Conservation (phyloP, 345 rosid genomes). For the Isatis tinctoria region DNA sequence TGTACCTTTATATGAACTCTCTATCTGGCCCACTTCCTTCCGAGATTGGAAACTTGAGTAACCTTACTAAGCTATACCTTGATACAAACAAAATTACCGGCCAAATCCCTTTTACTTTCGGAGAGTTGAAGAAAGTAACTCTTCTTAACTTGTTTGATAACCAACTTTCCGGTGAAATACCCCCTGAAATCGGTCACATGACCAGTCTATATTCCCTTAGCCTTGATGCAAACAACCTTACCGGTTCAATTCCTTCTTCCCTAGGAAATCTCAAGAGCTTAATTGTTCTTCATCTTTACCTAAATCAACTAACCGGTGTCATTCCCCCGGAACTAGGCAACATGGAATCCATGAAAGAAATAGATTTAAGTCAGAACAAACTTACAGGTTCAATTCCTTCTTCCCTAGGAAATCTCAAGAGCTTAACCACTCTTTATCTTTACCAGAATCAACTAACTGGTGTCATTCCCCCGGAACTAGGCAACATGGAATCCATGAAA, state of each 20-base stretch:
- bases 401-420: slow-evolving; percentile 8
- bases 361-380: background rate
- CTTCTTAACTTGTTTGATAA: background rate
- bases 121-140: slow-evolving; percentile 14
- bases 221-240: background rate
- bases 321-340: slow-evolving; percentile 18
- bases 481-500: background rate
- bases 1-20: slow-evolving; percentile 21
- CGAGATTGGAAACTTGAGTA: slow-evolving; percentile 27
- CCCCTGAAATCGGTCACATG: slow-evolving; percentile 2
- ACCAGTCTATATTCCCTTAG: background rate
- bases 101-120: slow-evolving; percentile 25
- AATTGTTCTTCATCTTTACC: background rate
- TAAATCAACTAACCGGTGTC: background rate
- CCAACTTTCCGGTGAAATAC: slow-evolving; percentile 17
- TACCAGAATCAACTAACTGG: background rate
- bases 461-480: slow-evolving; percentile 13
- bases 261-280: slow-evolving; percentile 6
- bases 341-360: background rate
- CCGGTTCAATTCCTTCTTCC: slow-evolving; percentile 17
- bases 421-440: background rate
- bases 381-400: slow-evolving; percentile 24
- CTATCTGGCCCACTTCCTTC: slow-evolving; percentile 28
- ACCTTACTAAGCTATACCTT: slow-evolving; percentile 27
- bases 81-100: slow-evolving; percentile 20